Base-by-base conservation (phyloP, 1,284 basidiomycete genomes). In the Heterobasidion annosum region DNA sequence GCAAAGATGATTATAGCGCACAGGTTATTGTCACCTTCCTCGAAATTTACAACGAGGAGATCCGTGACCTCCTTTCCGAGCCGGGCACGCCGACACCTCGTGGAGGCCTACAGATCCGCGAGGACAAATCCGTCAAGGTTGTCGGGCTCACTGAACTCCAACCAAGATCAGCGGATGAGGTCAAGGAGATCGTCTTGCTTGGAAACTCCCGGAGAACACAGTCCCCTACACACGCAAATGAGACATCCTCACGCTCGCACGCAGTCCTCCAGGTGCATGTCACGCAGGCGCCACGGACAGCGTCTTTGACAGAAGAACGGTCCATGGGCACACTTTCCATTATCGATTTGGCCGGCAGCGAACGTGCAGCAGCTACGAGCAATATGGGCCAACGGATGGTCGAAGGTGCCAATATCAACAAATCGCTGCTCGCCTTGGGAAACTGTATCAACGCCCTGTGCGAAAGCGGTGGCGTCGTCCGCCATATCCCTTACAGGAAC, bases 371-470 rank as follows among this genome's bases (percentile, higher is more conserved):
- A 8, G 94, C 93, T 0, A 98, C 95, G 0, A 85, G 80, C 48
- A 98, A 98, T 69, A 94, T 95, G 85, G 95, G 95, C n/a, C 88
- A 93, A 62, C 86, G 95, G 32, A 93, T 98, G 88, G 86, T 95
- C 37, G 95, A 98, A 68, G 95, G 95, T 40, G 93, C 94, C 46
- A 96, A 97, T 66, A 98, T 98, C 74, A 98, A 98, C 75, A 94
- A 97, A 70, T 97, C 93, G 15, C 81, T 98, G 6, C 83, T 98
- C 50, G 93, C 95, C 3, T 81, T 98, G 34, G 93, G 93, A 37
- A 96, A 94, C 69, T 97, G 94, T 70, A 98, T 98, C 72, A 96
- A 95, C 62, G 93, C 95, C 4, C 83, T 98, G 49, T 98, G 94
- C 73, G 93, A 88, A 70, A 90, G 82, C 56, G 91, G 92, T 1